Conservation (phyloP, 2,329 filamentous ascomycete genomes). For the Cordyceps cateniannulata region DNA sequence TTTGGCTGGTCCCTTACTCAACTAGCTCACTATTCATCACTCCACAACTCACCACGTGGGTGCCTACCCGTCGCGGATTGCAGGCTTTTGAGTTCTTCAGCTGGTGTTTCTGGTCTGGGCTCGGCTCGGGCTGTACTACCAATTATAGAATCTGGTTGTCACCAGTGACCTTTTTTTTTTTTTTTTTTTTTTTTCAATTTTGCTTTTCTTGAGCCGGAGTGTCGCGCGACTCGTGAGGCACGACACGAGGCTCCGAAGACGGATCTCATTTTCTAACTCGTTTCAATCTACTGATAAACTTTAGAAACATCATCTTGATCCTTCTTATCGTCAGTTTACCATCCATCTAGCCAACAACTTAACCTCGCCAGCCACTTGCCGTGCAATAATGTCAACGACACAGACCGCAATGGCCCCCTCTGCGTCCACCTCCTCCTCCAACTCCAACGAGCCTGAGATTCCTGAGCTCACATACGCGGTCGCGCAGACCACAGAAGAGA, state of each 20-base stretch:
- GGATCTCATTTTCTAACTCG: background rate
- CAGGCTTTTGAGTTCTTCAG: slow-evolving; percentile 4
- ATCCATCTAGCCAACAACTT: background rate
- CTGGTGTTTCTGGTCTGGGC: background rate
- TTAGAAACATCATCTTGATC: background rate
- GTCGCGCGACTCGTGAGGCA: background rate
- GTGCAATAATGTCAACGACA: background rate
- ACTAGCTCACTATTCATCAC: background rate
- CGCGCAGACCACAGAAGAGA: slow-evolving; percentile 48
- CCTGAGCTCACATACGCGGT: slow-evolving; percentile 57
- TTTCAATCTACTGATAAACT: no score
- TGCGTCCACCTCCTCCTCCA: background rate
- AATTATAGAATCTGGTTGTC: background rate
- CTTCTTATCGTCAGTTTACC: background rate
- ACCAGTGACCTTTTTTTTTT: background rate
- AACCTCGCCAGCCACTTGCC: background rate
- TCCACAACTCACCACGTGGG: slow-evolving; percentile 8
- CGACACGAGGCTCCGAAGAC: background rate
- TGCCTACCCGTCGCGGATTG: slow-evolving; percentile 3
- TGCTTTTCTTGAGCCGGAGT: background rate
- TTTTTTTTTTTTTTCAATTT: background rate
- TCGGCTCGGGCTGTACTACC: slow-evolving; percentile 1
- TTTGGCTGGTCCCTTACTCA: background rate
- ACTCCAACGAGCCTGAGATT: slow-evolving; percentile 23
- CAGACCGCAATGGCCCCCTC: background rate